Conservation (phyloP, 768 basidiomycete genomes). For the Suillus discolor region DNA sequence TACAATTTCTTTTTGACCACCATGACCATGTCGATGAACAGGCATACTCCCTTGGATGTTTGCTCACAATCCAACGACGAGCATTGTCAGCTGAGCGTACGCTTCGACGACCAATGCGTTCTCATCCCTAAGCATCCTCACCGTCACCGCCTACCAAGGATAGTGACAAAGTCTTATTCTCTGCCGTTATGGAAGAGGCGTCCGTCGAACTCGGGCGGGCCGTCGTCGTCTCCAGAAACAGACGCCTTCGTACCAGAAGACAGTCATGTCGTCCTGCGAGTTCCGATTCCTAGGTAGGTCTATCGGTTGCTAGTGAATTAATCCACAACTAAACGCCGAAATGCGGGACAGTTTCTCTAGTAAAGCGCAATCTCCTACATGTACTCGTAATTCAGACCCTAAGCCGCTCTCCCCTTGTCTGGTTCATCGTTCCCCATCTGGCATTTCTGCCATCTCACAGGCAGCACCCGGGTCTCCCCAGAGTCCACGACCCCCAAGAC, state of each 20-base stretch:
- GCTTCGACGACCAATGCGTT: conserved; percentile 74
- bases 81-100: conserved; percentile 40
- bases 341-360: conserved; percentile 42
- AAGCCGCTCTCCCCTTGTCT: conserved; percentile 55
- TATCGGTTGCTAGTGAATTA: conserved; percentile 1
- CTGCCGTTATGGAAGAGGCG: conserved; percentile 67
- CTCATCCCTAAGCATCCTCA: conserved; percentile 64
- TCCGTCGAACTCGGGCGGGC: conserved; percentile 14
- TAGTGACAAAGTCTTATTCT: conserved; percentile 67
- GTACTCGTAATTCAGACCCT: conserved; percentile 37
- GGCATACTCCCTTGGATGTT: not conserved
- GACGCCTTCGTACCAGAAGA: conserved; percentile 31
- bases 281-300: conserved; percentile 64
- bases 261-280: conserved; percentile 56
- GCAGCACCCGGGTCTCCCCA: conserved; percentile 9
- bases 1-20: not conserved
- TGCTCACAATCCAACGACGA: conserved; percentile 17
- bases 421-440: conserved; percentile 45
- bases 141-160: conserved; percentile 46
- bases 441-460: conserved; percentile 1
- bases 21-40: conserved; percentile 2
- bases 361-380: conserved; percentile 42
- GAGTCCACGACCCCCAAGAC: conserved; percentile 20
- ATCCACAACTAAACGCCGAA: not conserved
- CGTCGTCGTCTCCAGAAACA: conserved; percentile 23